phyloP scores from a whole-genome alignment of 371 early-diverging fungal genomes.

The Batkoa obscura region DNA sequence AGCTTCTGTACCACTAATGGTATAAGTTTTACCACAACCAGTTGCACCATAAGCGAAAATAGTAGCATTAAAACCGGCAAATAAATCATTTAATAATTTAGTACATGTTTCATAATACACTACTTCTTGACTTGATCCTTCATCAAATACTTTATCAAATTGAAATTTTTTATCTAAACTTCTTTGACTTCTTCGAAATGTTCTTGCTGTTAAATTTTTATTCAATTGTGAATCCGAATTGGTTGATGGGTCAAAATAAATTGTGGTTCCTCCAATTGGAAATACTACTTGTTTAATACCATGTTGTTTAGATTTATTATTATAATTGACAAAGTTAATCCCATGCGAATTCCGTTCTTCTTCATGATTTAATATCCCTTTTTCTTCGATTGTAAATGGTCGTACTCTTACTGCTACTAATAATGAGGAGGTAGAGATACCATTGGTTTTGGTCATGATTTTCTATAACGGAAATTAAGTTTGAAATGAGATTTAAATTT shows the following conservation, averaged over 20 bases:
- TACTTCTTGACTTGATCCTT: constrained; percentile 26
- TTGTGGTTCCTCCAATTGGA: constrained; percentile 31
- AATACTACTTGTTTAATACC: constrained; percentile 14
- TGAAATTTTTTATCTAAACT: constrained; percentile 21
- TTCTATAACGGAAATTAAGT: too few relatives aligned
- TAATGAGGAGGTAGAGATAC: constrained; percentile 15
- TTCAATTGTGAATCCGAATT: constrained; percentile 31
- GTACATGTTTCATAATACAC: constrained; percentile 27
- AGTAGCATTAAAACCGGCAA: constrained; percentile 45
- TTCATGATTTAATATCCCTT: constrained; percentile 13
- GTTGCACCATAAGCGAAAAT: constrained; percentile 68
- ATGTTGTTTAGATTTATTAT: constrained; percentile 3
- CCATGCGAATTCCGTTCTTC: constrained; percentile 14
- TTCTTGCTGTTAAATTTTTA: constrained; percentile 9
- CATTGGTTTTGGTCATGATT: too few relatives aligned
- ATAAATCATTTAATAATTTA: constrained; percentile 22
- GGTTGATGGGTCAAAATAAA: constrained; percentile 38
- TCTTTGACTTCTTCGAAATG: constrained; percentile 12
- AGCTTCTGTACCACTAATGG: constrained; percentile 34
- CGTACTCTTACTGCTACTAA: constrained; percentile 35
- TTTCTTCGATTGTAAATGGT: constrained; percentile 28
- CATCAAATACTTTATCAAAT: constrained; percentile 39
- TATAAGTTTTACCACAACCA: constrained; percentile 62
- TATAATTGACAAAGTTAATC: constrained; percentile 13
- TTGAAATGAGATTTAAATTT: too few relatives aligned